phyloP scores from a whole-genome alignment of 371 early-diverging fungal species.

The Parasitella parasitica region DNA sequence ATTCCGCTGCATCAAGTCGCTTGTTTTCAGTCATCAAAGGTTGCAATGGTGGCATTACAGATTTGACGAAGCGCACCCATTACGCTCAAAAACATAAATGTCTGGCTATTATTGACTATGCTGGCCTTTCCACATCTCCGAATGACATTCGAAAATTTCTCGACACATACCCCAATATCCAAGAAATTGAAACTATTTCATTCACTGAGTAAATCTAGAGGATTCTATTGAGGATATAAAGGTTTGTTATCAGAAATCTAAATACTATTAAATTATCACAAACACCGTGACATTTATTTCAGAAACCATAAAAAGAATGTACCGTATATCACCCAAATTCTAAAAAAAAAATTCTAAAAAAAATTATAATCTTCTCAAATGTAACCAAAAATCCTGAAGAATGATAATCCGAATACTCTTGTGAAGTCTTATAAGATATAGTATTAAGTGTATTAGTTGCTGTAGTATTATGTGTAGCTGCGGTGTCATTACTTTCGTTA shows the following conservation, averaged over 20 bases:
- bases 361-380: no score
- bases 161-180: slow-evolving; percentile 8
- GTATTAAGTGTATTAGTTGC: not conserved
- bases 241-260: no score
- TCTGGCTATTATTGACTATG: slow-evolving; percentile 3
- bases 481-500: not conserved
- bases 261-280: no score
- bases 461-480: not conserved
- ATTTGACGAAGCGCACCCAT: slow-evolving; percentile 13
- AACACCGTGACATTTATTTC: no score
- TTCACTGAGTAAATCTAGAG: no score
- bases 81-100: not conserved
- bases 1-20: slow-evolving; percentile 16
- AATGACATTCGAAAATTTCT: slow-evolving; percentile 7
- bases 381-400: no score
- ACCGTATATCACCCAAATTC: no score
- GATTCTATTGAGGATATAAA: no score
- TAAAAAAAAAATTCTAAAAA: no score
- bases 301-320: no score
- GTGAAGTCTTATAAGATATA: slow-evolving; percentile 1
- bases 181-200: no score
- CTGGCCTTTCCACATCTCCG: slow-evolving; percentile 6
- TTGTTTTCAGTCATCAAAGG: slow-evolving; percentile 16
- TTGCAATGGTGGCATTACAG: slow-evolving; percentile 12
- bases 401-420: slow-evolving; percentile 5